phyloP scores from a whole-genome alignment of 1,284 basidiomycete genomes.

The Ceratobasidium theobromae region DNA sequence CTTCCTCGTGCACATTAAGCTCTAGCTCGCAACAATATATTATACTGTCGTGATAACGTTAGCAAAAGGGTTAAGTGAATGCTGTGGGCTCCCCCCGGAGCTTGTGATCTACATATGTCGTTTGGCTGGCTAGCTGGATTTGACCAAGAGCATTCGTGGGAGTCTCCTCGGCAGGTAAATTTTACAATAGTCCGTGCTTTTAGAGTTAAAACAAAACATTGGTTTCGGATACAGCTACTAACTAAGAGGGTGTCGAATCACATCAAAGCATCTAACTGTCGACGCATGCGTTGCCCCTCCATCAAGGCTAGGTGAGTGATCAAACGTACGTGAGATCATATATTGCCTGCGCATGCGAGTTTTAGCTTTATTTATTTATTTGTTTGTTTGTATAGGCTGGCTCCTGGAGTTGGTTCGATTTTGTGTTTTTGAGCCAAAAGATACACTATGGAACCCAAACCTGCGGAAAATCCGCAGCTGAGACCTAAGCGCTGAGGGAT shows the following conservation, averaged over 20 bases:
- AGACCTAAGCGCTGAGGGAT: too few relatives aligned
- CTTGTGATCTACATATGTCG: constrained; percentile 14
- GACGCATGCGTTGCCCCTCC: background rate
- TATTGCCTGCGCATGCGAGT: background rate
- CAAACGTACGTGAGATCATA: background rate
- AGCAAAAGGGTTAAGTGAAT: background rate
- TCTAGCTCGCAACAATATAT: constrained; percentile 11
- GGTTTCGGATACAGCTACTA: background rate
- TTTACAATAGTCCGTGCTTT: background rate
- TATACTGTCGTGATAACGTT: constrained; percentile 7
- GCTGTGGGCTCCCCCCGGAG: constrained; percentile 3
- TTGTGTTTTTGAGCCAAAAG: background rate
- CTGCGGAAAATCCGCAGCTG: too few relatives aligned
- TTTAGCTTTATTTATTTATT: too few relatives aligned
- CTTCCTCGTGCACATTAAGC: background rate
- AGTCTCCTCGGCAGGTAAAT: background rate
- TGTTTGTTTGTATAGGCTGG: constrained; percentile 4
- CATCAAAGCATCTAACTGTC: constrained; percentile 11
- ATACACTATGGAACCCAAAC: background rate
- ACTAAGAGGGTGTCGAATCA: background rate
- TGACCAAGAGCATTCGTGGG: background rate
- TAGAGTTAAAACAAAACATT: background rate
- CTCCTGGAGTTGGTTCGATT: constrained; percentile 30
- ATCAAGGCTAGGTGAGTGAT: constrained; percentile 16
- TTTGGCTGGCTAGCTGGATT: background rate